Conservation (phyloP, 129 eudicot species). For the Deinandra increscens region DNA sequence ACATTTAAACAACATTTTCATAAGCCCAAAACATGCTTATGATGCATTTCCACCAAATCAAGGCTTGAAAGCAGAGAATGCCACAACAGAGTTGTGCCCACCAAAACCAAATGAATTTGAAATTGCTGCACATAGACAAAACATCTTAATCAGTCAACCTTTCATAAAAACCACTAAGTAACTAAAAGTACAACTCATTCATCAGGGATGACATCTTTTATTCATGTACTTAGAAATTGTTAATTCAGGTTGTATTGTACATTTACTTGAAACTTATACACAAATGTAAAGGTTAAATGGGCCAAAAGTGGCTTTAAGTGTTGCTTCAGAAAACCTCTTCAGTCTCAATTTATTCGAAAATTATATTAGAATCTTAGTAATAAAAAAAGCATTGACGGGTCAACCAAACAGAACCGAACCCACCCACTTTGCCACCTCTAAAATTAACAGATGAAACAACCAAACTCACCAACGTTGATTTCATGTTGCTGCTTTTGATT, state of each 20-base stretch:
- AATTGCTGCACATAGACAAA: constrained; percentile 55
- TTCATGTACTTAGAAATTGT: neutral
- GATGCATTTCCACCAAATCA: constrained; percentile 25
- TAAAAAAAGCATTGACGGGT: neutral
- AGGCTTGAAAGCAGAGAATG: constrained; percentile 90
- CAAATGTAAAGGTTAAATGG: neutral
- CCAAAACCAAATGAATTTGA: constrained; percentile 96
- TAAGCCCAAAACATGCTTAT: constrained; percentile 19
- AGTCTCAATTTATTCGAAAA: neutral
- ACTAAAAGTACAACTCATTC: neutral
- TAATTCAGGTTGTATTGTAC: neutral
- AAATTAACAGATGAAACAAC: neutral
- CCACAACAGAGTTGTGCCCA: constrained; percentile 96
- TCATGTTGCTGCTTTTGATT: constrained; percentile 88
- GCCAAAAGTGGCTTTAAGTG: neutral
- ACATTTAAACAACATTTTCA: constrained; percentile 26
- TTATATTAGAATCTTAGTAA: neutral
- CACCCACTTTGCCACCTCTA: neutral
- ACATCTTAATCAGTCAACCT: constrained; percentile 13
- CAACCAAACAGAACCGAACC: neutral
- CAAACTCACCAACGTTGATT: constrained; percentile 86
- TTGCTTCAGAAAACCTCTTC: neutral
- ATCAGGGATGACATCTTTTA: neutral
- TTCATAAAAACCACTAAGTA: neutral
- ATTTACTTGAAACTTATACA: neutral